These are phyloP conservation scores for Pseudonitzschia pungens DNA, from an alignment of 108 stramenopile genomes.

Conservation along the genomic window DNA sequence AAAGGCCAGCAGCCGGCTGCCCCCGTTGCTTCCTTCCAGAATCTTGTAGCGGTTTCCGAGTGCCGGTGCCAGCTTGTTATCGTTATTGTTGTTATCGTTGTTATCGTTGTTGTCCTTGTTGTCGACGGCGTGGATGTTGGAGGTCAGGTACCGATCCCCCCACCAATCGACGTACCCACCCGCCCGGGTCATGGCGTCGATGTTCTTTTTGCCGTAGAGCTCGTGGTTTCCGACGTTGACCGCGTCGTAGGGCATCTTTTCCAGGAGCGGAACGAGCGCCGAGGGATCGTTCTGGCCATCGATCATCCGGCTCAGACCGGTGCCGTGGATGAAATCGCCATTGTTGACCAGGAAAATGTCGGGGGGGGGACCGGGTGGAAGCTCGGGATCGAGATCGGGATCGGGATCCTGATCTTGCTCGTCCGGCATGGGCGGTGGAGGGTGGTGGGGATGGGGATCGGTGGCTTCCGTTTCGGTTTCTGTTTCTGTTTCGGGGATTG, in stretches of 20 bases:
- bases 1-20: constrained; percentile 49
- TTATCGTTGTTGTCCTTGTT: too few species aligned
- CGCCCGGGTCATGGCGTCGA: constrained; percentile 36
- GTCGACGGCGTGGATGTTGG: constrained; percentile 60
- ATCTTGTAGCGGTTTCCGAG: constrained; percentile 54
- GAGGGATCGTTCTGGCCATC: constrained; percentile 26
- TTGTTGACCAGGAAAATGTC: constrained; percentile 67
- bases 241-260: constrained; percentile 77
- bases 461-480: constrained; percentile 10
- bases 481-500: neutral
- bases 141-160: constrained; percentile 65
- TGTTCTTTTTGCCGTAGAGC: constrained; percentile 38
- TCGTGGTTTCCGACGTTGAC: constrained; percentile 82
- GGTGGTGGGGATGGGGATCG: neutral
- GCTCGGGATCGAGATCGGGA: too few species aligned
- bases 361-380: too few species aligned
- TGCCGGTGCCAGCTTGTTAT: too few species aligned
- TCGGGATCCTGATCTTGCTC: constrained; percentile 11
- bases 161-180: constrained; percentile 73
- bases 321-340: constrained; percentile 50
- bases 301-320: constrained; percentile 42
- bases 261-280: constrained; percentile 53
- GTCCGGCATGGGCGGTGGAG: neutral
- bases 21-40: constrained; percentile 43
- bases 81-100: too few species aligned